Percentiles rank a stretch among this genome's conserved stretches.
These are phyloP conservation scores for Clavaria fumosa DNA, from an alignment of 768 basidiomycete species.

Conservation along the genomic window DNA sequence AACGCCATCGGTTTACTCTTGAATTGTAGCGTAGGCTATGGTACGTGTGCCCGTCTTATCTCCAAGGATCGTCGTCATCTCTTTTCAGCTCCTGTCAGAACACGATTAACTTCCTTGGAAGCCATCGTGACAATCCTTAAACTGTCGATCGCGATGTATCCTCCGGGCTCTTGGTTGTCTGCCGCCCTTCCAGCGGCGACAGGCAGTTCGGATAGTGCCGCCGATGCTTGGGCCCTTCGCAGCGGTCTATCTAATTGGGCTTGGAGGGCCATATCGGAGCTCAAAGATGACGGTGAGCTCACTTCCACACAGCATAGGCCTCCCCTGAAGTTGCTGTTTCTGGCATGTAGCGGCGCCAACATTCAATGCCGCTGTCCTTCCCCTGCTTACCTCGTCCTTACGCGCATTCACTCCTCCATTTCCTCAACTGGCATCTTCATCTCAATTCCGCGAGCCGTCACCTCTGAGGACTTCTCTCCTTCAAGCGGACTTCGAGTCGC, in stretches of 20 bases:
- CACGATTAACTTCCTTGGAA: slow-evolving; percentile 50
- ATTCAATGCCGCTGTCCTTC: slow-evolving; percentile 47
- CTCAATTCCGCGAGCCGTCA: slow-evolving; percentile 25
- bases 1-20: slow-evolving; percentile 68
- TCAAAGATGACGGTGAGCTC: slow-evolving; percentile 52
- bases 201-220: slow-evolving; percentile 13
- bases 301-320: background rate
- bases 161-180: slow-evolving; percentile 50
- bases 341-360: slow-evolving; percentile 32
- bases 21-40: slow-evolving; percentile 65
- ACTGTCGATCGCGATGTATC: slow-evolving; percentile 53
- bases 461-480: slow-evolving; percentile 32
- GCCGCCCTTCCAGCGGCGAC: slow-evolving; percentile 6
- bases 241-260: slow-evolving; percentile 57
- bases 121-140: slow-evolving; percentile 54
- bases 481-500: slow-evolving; percentile 50
- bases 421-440: slow-evolving; percentile 18
- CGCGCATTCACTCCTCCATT: slow-evolving; percentile 45
- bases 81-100: slow-evolving; percentile 44
- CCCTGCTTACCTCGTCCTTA: slow-evolving; percentile 43
- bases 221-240: slow-evolving; percentile 53
- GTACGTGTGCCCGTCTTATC: too few species aligned
- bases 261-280: slow-evolving; percentile 60
- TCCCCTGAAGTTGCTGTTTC: slow-evolving; percentile 6
- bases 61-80: too few species aligned